phyloP scores from a whole-genome alignment of 495 filamentous ascomycete species.

The Amorphotheca resinae region DNA sequence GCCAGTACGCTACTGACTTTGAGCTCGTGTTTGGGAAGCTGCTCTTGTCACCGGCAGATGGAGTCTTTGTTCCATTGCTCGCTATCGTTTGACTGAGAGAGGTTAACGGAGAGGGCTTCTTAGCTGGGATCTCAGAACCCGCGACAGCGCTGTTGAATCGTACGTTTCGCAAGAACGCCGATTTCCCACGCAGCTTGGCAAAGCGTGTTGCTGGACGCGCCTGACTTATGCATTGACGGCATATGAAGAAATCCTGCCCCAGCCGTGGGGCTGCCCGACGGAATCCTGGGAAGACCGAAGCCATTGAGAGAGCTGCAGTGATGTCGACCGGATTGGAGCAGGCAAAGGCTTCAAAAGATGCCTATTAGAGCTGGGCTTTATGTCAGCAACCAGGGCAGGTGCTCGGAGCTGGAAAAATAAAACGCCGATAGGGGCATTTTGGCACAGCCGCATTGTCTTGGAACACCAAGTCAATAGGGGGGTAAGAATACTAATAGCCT shows the following conservation, averaged over 20 bases:
- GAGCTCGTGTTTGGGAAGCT: constrained; percentile 62
- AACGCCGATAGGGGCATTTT: too few relatives aligned
- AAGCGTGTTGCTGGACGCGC: constrained; percentile 23
- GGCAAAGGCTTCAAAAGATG: too few relatives aligned
- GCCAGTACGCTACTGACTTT: constrained; percentile 78
- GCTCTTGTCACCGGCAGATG: constrained; percentile 15
- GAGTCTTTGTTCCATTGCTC: not conserved
- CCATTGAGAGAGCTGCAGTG: constrained; percentile 25
- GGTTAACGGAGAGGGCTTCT: constrained; percentile 14
- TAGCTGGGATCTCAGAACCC: constrained; percentile 1
- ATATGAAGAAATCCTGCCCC: constrained; percentile 43
- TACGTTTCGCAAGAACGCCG: constrained; percentile 11
- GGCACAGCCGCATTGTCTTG: too few relatives aligned
- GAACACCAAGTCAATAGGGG: too few relatives aligned
- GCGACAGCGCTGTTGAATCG: constrained; percentile 17
- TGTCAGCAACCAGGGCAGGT: too few relatives aligned
- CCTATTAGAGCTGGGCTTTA: too few relatives aligned
- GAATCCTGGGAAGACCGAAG: constrained; percentile 35
- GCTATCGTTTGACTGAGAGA: constrained; percentile 14
- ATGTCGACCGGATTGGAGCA: too few relatives aligned
- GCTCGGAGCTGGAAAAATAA: too few relatives aligned
- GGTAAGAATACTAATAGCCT: too few relatives aligned
- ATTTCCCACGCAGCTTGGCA: constrained; percentile 19
- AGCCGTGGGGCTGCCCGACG: constrained; percentile 40
- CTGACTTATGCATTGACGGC: constrained; percentile 46